phyloP scores from a whole-genome alignment of 2,329 filamentous ascomycete genomes.

The Cylindrodendrum hubeiense region DNA sequence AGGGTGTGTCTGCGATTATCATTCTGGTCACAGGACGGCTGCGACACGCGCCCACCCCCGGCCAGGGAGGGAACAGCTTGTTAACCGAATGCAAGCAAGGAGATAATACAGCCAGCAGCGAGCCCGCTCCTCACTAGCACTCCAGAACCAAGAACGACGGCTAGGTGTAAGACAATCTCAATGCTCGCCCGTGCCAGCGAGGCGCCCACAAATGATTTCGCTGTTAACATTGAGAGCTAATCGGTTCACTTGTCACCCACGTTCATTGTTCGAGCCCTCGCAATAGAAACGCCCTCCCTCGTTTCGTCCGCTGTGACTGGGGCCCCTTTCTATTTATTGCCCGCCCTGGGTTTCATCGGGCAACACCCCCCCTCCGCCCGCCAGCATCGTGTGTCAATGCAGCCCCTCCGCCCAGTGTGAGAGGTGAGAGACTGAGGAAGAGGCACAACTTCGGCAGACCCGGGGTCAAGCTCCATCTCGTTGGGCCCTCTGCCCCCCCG shows the following conservation, averaged over 20 bases:
- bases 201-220: not conserved
- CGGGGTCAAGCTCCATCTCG: constrained; percentile 33
- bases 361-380: constrained; percentile 27
- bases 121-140: not conserved
- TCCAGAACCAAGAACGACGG: constrained; percentile 8
- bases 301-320: constrained; percentile 16
- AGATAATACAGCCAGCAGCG: constrained; percentile 24
- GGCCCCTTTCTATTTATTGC: constrained; percentile 29
- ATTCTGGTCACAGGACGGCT: constrained; percentile 32
- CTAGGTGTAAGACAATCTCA: constrained; percentile 10
- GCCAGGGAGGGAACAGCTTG: constrained; percentile 16
- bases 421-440: constrained; percentile 14
- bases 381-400: constrained; percentile 23
- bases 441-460: constrained; percentile 26
- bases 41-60: constrained; percentile 24
- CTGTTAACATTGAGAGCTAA: constrained; percentile 13
- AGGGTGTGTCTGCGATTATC: constrained; percentile 23
- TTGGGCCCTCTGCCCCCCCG: constrained; percentile 27
- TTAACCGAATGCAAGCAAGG: constrained; percentile 31
- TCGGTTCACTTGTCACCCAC: not conserved
- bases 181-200: constrained; percentile 8
- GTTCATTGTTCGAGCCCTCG: constrained; percentile 13
- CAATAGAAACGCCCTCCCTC: constrained; percentile 13
- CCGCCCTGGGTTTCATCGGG: constrained; percentile 30
- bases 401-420: constrained; percentile 43